These are phyloP conservation scores for Wallacemonas sp. DNA, from an alignment of 208 protist genomes.

Conservation along the genomic window DNA sequence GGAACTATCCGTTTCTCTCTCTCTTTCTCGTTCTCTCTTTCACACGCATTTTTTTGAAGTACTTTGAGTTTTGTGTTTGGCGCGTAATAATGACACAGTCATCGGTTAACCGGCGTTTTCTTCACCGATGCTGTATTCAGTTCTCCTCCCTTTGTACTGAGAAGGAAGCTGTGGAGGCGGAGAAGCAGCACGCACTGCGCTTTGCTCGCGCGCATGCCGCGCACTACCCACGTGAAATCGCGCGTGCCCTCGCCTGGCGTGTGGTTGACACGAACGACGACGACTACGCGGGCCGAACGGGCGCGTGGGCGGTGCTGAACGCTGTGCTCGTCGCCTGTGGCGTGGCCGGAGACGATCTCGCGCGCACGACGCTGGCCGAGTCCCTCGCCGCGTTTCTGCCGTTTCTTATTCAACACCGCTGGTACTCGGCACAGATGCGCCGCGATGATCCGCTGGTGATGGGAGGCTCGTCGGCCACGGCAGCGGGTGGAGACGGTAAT, in stretches of 20 bases:
- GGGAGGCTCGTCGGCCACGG: too few relatives aligned
- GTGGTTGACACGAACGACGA: conserved; percentile 77
- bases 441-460: conserved; percentile 1
- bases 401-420: conserved; percentile 74
- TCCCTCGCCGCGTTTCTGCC: conserved; percentile 69
- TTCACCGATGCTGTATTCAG: conserved; percentile 87
- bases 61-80: too few relatives aligned
- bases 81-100: conserved; percentile 19
- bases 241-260: conserved; percentile 78
- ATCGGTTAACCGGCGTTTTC: conserved; percentile 50
- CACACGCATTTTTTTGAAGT: too few relatives aligned
- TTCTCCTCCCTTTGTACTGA: conserved; percentile 63
- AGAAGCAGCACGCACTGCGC: conserved; percentile 57
- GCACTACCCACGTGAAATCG: conserved; percentile 55
- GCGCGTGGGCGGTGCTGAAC: conserved; percentile 75
- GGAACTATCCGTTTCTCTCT: too few relatives aligned
- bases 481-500: background rate
- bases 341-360: conserved; percentile 43
- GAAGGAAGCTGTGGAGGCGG: conserved; percentile 41
- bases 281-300: conserved; percentile 43
- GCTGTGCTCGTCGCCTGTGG: conserved; percentile 67
- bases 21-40: too few relatives aligned
- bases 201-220: conserved; percentile 74
- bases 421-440: conserved; percentile 38
- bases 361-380: conserved; percentile 59